These are phyloP conservation scores for Aureobasidium sp. DNA, from an alignment of 2,329 filamentous ascomycete genomes.

Conservation along the genomic window DNA sequence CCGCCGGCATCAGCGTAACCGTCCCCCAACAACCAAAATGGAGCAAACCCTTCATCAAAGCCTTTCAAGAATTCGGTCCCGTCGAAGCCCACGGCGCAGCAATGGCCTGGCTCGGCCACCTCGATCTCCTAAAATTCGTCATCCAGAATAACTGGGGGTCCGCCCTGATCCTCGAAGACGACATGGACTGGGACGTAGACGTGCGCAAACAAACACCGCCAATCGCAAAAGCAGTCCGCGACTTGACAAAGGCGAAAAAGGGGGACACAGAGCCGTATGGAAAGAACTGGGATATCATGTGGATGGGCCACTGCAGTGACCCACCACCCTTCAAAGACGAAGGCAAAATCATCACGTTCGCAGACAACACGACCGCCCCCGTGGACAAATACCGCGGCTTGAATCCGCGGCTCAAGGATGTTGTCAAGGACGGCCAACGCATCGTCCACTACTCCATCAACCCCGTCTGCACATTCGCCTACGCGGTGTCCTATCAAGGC, in stretches of 20 bases:
- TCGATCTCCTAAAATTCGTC: slow-evolving; percentile 28
- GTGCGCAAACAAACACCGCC: slow-evolving; percentile 28
- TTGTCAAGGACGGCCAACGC: slow-evolving; percentile 23
- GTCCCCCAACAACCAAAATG: slow-evolving; percentile 30
- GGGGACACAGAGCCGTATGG: slow-evolving; percentile 25
- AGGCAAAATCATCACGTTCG: slow-evolving; percentile 17
- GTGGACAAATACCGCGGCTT: slow-evolving; percentile 24
- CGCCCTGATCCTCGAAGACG: slow-evolving; percentile 32
- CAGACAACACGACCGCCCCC: slow-evolving; percentile 21
- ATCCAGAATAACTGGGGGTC: slow-evolving; percentile 23
- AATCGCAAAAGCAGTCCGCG: slow-evolving; percentile 28
- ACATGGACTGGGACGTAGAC: slow-evolving; percentile 33
- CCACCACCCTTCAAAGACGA: slow-evolving; percentile 18
- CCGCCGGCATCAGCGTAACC: slow-evolving; percentile 28
- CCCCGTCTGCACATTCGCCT: slow-evolving; percentile 29
- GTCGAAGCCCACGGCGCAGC: slow-evolving; percentile 18
- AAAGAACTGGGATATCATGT: slow-evolving; percentile 32
- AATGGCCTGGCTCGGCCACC: slow-evolving; percentile 28
- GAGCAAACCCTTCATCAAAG: slow-evolving; percentile 25
- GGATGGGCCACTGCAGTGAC: slow-evolving; percentile 34
- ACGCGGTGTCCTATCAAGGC: slow-evolving; percentile 26
- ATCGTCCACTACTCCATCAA: slow-evolving; percentile 23
- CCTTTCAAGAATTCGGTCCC: slow-evolving; percentile 24
- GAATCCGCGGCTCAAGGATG: slow-evolving; percentile 19
- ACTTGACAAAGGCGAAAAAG: slow-evolving; percentile 23